Evolutionary conservation across 805 yeast genomes (phyloP).

Genomic region (Lipomyces sp.): DNA sequence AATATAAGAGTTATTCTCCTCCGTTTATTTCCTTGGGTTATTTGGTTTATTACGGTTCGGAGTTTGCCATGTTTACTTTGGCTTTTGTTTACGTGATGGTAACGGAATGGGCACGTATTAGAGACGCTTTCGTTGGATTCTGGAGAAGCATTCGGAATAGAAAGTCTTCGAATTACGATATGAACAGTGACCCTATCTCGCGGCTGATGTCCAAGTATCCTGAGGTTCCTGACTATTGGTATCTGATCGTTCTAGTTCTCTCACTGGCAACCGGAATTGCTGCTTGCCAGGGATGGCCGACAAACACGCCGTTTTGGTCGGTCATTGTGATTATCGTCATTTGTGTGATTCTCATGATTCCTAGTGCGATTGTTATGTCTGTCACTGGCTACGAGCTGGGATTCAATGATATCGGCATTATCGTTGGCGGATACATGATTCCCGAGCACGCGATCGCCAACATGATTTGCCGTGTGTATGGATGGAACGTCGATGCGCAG

Average conservation of each 20-base stretch:
- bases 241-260: constrained; percentile 41
- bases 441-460: constrained; percentile 63
- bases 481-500: constrained; percentile 50
- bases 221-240: constrained; percentile 52
- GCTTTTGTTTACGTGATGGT: constrained; percentile 48
- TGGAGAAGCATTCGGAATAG: background rate
- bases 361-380: constrained; percentile 59
- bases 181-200: constrained; percentile 37
- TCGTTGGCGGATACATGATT: constrained; percentile 60
- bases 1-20: constrained; percentile 59
- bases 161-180: background rate
- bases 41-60: constrained; percentile 51
- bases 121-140: constrained; percentile 4
- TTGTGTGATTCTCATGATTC: constrained; percentile 48
- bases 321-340: constrained; percentile 51
- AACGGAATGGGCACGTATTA: constrained; percentile 39
- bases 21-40: constrained; percentile 52
- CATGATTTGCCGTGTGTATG: constrained; percentile 59
- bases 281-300: constrained; percentile 42
- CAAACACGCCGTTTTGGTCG: constrained; percentile 61
- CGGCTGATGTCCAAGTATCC: constrained; percentile 53
- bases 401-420: constrained; percentile 58
- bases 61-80: constrained; percentile 51
- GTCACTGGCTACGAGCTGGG: constrained; percentile 60
- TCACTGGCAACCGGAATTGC: constrained; percentile 37